These are phyloP conservation scores for Populus alba DNA, from an alignment of 345 rosid genomes.

Conservation along the genomic window DNA sequence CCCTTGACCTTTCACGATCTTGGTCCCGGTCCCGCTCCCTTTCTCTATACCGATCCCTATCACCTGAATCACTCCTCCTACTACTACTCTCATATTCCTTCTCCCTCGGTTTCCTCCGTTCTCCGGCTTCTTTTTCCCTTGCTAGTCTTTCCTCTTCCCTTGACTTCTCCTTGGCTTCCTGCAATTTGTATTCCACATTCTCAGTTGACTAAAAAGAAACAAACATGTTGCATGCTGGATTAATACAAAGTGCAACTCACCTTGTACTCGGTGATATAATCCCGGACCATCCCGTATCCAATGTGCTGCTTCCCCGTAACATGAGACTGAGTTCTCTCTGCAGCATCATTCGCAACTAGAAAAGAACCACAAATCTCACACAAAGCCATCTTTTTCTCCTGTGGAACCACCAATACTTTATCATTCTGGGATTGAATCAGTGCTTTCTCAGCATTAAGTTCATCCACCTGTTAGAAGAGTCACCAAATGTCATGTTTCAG, in stretches of 20 bases:
- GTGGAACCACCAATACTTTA: constrained; percentile 68
- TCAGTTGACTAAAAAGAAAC: constrained; percentile 10
- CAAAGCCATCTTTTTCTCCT: constrained; percentile 95
- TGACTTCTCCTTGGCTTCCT: constrained; percentile 83
- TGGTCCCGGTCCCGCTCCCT: constrained; percentile 55
- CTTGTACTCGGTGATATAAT: constrained; percentile 73
- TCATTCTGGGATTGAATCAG: constrained; percentile 71
- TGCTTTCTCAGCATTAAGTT: constrained; percentile 71
- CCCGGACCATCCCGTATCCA: constrained; percentile 97
- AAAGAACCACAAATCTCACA: constrained; percentile 99
- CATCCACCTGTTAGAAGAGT: constrained; percentile 63
- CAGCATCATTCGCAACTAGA: constrained; percentile 93
- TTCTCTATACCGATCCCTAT: constrained; percentile 60
- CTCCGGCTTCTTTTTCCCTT: constrained; percentile 85
- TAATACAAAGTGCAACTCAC: constrained; percentile 35
- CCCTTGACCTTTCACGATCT: constrained; percentile 58
- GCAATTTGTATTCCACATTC: constrained; percentile 20
- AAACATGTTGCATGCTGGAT: background rate
- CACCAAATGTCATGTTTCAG: background rate
- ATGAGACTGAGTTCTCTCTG: constrained; percentile 96
- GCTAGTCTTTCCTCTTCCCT: constrained; percentile 75
- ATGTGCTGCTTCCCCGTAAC: constrained; percentile 94
- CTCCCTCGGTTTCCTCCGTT: constrained; percentile 64
- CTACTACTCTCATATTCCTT: constrained; percentile 57
- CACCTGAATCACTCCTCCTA: constrained; percentile 68